Evolutionary conservation across 306 rosid genomes (phyloP), one percentile per base, ranked within the genome.

Genomic region (Acmispon strigosus): DNA sequence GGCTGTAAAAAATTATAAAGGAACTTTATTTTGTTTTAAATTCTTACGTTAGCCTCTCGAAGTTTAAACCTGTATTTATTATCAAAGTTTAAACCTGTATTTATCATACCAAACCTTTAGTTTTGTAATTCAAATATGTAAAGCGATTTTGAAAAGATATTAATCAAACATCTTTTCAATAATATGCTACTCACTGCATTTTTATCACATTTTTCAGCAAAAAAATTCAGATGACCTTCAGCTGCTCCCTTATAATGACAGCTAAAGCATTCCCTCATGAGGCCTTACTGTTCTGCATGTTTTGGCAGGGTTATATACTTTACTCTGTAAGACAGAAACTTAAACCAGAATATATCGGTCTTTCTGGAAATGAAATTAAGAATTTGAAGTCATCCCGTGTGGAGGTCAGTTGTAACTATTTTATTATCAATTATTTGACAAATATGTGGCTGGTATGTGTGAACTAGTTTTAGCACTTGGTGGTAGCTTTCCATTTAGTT

Each of bases 261-360:
- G 10, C 52, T 53, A 9, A 51, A 54, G 42, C 62, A 73, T 24
- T 63, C 32, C n/a, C 10, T 8, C 24, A 17, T 5, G 27, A 11
- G 13, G 37, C 64, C 47, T 65, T 50, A 64, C 45, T 56, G 5
- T n/a, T 34, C 14, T 81, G 61, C 65, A 32, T 76, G 76, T 50
- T 78, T 55, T 79, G 68, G 80, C 88, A 94, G 96, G 99, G 99
- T 67, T 94, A 91, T 75, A 36, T 91, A 69, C 85, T 94, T 64
- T 91, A 81, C 76, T 81, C 83, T 10, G 84, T 84, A 62, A 94
- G 61, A 74, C 91, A 32, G 37, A 32, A 32, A 32, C 37, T 32
- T 32, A 32, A 32, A 6, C 37, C 7, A 32, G 37, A 32, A 32
- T 32, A 32, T 6, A 32, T 32, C 37, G 37, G 37, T 32, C 37